Evolutionary conservation across 169 alveolate genomes (phyloP).

Genomic region (Plasmodium fragile): DNA sequence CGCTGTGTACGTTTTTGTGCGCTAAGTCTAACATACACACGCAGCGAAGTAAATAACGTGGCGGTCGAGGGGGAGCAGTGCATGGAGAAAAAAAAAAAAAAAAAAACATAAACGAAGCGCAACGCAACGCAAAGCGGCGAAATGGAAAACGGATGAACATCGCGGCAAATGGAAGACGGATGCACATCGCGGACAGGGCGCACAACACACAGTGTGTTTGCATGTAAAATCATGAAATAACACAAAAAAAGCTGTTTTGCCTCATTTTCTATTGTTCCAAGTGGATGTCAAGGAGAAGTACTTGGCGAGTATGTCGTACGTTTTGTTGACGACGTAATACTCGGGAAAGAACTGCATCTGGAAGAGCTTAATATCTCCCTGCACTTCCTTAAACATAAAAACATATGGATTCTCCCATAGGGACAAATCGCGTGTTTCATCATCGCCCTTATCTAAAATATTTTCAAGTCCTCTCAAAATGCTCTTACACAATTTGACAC

Average conservation of each 20-base stretch:
- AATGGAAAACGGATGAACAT: not conserved
- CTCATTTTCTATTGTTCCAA: slow-evolving; percentile 75
- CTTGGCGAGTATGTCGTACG: slow-evolving; percentile 82
- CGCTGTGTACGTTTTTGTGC: slow-evolving; percentile 8
- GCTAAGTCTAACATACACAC: slow-evolving; percentile 50
- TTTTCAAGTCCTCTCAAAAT: slow-evolving; percentile 89
- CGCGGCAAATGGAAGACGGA: not conserved
- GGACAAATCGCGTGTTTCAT: slow-evolving; percentile 83
- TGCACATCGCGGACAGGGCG: slow-evolving; percentile 9
- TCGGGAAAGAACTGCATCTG: slow-evolving; percentile 87
- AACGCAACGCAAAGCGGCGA: not conserved
- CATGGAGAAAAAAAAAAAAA: not conserved
- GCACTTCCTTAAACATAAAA: slow-evolving; percentile 86
- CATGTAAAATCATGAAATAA: slow-evolving; percentile 2
- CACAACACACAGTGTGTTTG: not conserved
- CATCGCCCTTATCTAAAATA: slow-evolving; percentile 86
- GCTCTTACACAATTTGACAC: slow-evolving; percentile 88
- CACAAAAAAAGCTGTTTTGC: slow-evolving; percentile 2
- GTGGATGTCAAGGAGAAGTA: slow-evolving; percentile 76
- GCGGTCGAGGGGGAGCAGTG: not conserved
- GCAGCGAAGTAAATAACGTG: slow-evolving; percentile 34
- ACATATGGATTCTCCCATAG: slow-evolving; percentile 90
- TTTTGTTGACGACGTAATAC: slow-evolving; percentile 82
- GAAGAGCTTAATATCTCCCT: slow-evolving; percentile 81
- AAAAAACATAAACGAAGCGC: not conserved